Percentiles rank a stretch among this genome's conserved stretches.
These are phyloP conservation scores for Russula griseocarnosa DNA, from an alignment of 768 basidiomycete genomes.

Conservation along the genomic window DNA sequence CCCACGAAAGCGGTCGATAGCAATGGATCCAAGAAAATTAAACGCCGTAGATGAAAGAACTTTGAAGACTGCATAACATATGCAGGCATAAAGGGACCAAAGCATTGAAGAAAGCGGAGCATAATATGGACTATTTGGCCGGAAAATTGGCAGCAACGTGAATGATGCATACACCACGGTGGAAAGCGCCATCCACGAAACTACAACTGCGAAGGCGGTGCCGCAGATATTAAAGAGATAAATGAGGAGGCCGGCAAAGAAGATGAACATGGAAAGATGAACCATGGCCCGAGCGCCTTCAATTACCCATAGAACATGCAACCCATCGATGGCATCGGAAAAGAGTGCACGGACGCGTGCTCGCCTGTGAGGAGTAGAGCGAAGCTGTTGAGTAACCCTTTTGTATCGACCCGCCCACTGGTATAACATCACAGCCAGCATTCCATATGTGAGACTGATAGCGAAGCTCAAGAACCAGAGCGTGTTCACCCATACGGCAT, in stretches of 20 bases:
- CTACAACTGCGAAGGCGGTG: background rate
- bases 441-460: background rate
- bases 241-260: background rate
- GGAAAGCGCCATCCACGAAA: background rate
- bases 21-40: no score
- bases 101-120: background rate
- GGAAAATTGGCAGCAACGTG: constrained; percentile 1
- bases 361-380: background rate
- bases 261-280: constrained; percentile 1
- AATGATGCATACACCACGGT: background rate
- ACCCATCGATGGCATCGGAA: background rate
- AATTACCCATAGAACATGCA: background rate
- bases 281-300: background rate
- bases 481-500: constrained; percentile 1
- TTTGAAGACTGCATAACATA: background rate
- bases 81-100: background rate
- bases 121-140: background rate
- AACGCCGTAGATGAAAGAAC: background rate
- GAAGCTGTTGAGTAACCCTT: background rate
- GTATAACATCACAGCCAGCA: background rate
- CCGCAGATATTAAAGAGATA: background rate
- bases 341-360: constrained; percentile 1
- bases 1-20: background rate
- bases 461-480: constrained; percentile 16
- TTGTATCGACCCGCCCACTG: constrained; percentile 9